Percentiles rank a stretch among this genome's conserved stretches.
These are phyloP conservation scores for Dictyostelium intermedium DNA, from an alignment of 78 protist genomes.

Conservation along the genomic window DNA sequence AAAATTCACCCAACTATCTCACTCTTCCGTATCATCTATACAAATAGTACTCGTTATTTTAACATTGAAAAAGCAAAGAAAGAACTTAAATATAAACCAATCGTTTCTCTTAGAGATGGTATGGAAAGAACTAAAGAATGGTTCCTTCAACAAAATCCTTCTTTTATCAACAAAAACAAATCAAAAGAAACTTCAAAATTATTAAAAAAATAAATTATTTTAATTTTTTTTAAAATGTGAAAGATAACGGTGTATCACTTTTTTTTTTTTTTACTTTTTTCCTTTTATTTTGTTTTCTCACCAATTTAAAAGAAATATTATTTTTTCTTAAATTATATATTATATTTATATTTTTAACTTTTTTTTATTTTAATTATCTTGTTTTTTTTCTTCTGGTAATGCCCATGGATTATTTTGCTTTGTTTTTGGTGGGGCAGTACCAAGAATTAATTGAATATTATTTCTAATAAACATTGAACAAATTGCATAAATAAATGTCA, in stretches of 20 bases:
- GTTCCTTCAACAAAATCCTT: constrained; percentile 39
- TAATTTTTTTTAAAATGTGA: neutral
- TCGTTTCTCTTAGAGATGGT: constrained; percentile 67
- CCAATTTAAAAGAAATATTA: neutral
- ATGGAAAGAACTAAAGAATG: constrained; percentile 64
- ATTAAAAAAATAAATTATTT: neutral
- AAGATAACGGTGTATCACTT: no score
- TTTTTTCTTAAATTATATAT: neutral
- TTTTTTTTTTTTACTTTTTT: no score
- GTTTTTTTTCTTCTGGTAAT: neutral
- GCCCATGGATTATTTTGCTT: constrained; percentile 31
- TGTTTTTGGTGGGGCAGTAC: constrained; percentile 70
- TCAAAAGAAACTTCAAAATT: neutral
- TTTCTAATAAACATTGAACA: constrained; percentile 79
- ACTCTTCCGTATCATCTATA: constrained; percentile 47
- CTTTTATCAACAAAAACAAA: constrained; percentile 14
- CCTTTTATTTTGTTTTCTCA: no score
- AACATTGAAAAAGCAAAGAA: constrained; percentile 60
- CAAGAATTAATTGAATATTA: constrained; percentile 80
- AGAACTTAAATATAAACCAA: constrained; percentile 65
- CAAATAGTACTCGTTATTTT: constrained; percentile 71
- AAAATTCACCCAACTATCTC: constrained; percentile 66
- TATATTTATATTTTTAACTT: neutral
- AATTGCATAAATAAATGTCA: constrained; percentile 82
- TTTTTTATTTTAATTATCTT: neutral